Conservation (phyloP, 2,329 filamentous ascomycete genomes). For the Alternaria brassicae region DNA sequence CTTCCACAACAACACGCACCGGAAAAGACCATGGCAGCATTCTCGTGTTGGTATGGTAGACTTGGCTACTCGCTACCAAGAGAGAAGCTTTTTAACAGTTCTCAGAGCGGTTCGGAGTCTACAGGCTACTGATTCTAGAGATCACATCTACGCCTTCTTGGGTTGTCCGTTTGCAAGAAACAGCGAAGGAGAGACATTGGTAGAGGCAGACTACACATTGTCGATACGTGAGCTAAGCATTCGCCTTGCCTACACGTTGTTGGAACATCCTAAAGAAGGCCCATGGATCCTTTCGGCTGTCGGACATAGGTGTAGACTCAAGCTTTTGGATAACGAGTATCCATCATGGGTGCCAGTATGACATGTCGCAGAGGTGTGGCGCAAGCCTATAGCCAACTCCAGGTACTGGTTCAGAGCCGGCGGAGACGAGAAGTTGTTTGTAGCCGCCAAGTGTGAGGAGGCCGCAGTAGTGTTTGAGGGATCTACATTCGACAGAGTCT, state of each 20-base stretch:
- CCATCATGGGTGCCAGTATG: neutral
- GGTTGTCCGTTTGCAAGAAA: neutral
- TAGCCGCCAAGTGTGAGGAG: rapidly evolving
- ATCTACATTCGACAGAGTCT: neutral
- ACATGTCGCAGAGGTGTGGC: rapidly evolving
- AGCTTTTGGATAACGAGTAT: rapidly evolving
- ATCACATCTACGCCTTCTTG: neutral
- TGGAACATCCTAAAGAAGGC: neutral
- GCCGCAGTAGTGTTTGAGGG: rapidly evolving
- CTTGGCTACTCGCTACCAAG: rapidly evolving
- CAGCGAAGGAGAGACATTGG: neutral
- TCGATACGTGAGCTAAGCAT: neutral
- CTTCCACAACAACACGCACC: rapidly evolving
- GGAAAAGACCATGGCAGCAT: neutral
- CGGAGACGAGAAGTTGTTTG: rapidly evolving
- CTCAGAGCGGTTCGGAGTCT: rapidly evolving
- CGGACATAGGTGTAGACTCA: rapidly evolving
- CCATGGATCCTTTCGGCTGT: rapidly evolving
- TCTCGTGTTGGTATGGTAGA: neutral
- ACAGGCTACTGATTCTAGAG: neutral
- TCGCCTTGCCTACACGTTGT: neutral
- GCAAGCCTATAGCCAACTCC: rapidly evolving
- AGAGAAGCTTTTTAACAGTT: rapidly evolving
- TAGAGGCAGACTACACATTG: neutral
- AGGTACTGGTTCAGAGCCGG: neutral